Base-by-base conservation (phyloP, 768 basidiomycete genomes). In the Candolleomyces aberdarensis region DNA sequence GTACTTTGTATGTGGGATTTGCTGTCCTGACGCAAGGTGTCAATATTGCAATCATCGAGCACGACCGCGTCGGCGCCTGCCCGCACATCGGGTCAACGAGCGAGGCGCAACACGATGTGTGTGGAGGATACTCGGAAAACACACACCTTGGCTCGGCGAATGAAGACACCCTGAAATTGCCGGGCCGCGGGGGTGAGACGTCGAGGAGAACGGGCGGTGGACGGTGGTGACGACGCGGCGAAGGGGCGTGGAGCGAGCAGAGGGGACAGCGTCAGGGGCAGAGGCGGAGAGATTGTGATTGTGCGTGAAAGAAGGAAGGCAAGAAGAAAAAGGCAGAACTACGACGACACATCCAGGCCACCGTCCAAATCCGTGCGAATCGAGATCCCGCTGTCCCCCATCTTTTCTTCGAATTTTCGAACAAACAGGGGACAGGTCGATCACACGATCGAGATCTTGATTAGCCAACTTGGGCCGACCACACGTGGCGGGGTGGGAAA, bases 401-500 rank as follows among this genome's bases (percentile, higher is more conserved):
- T 22, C 19, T 43, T 44, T 44, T 44, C 43, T 44, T 44, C 43
- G 43, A 44, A 44, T 36, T 53, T 53, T 36, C 39, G 36, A 41
- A 39, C 36, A 17, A 11, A 15, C 32, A 26, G 26, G 26, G 26
- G 26, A 26, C 26, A 26, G 47, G 58, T 50, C 64, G 64, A 65
- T 65, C 64, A 62, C 64, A 64, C 61, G 63, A 64, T 64, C 61
- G 64, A 64, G 63, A 64, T 62, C 61, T 31, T 26, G 39, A 11
- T 36, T 39, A 17, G 26, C 53, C 53, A 55, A 39, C 40, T n/a
- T 11, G 39, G 15, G 32, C 15, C 17, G 22, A 26, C 1, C 36
- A 55, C 53, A 55, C 53, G 53, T 55, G 53, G 53, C 53, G 14
- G 36, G 22, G 53, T 13, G 26, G 39, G 17, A 19, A n/a, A 26